Percentiles rank a stretch among this genome's conserved stretches.
Evolutionary conservation across 768 basidiomycete species (phyloP).

Genomic region (Rhodosporidiobolus odoratus): DNA sequence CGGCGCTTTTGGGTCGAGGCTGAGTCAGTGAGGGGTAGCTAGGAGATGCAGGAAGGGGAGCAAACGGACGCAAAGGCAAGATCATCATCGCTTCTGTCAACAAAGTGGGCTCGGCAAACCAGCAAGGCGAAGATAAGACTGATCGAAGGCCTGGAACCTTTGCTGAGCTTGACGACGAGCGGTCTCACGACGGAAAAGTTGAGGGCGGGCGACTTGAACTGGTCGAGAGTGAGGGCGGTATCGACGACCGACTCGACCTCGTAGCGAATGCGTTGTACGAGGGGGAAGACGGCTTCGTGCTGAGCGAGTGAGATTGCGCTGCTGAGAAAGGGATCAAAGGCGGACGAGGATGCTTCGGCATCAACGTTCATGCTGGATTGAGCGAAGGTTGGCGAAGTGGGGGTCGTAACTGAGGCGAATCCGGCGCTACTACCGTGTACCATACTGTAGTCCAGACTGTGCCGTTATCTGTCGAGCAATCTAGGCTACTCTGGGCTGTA

Average conservation of each 20-base stretch:
- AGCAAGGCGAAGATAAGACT: slow-evolving; percentile 25
- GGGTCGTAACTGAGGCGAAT: not conserved
- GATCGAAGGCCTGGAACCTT: slow-evolving; percentile 9
- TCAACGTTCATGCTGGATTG: not conserved
- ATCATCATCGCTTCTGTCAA: slow-evolving; percentile 13
- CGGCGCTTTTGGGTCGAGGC: slow-evolving; percentile 27
- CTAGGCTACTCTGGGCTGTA: too few relatives aligned
- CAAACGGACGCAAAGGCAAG: slow-evolving; percentile 27
- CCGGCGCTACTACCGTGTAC: not conserved
- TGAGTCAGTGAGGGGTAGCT: not conserved
- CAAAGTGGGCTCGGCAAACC: slow-evolving; percentile 21
- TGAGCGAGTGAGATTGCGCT: not conserved
- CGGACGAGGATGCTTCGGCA: not conserved
- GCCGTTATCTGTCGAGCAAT: too few relatives aligned
- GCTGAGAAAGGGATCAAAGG: slow-evolving; percentile 1
- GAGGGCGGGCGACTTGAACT: slow-evolving; percentile 17
- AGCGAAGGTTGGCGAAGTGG: not conserved
- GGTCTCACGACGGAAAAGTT: slow-evolving; percentile 32
- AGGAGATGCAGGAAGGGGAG: not conserved
- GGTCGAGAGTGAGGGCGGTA: slow-evolving; percentile 22
- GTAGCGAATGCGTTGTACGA: slow-evolving; percentile 19
- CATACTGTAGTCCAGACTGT: not conserved
- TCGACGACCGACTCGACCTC: slow-evolving; percentile 21
- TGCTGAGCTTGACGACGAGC: slow-evolving; percentile 10
- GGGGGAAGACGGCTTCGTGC: slow-evolving; percentile 27